A percentile compares a stretch with the other conserved stretches of the same genome.
Evolutionary conservation across 1,139 yeast species (phyloP).

Genomic region (Zygotorulaspora mrakii): DNA sequence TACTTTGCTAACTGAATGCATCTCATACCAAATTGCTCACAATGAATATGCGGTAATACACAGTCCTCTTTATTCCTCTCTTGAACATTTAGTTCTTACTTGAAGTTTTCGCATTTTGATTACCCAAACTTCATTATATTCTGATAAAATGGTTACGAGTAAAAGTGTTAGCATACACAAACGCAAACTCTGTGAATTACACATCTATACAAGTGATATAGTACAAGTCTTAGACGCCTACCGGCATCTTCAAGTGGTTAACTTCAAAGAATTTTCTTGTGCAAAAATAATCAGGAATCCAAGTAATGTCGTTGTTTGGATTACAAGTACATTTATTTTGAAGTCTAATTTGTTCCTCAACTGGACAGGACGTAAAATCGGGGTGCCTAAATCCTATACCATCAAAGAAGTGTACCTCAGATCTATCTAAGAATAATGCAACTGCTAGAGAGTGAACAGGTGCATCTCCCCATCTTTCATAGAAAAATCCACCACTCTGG

Average conservation of each 20-base stretch:
- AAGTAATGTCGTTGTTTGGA: conserved; percentile 43
- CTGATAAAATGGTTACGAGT: too few species aligned
- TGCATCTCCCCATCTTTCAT: conserved; percentile 94
- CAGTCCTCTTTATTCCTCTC: not conserved
- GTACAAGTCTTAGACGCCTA: conserved; percentile 18
- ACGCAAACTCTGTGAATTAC: not conserved
- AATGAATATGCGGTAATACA: not conserved
- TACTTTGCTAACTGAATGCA: not conserved
- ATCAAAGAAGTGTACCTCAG: conserved; percentile 70
- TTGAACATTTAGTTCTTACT: too few species aligned
- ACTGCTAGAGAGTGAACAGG: conserved; percentile 88
- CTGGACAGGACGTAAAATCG: conserved; percentile 75
- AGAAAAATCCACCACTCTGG: conserved; percentile 79
- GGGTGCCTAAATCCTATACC: conserved; percentile 82
- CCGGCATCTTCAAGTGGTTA: conserved; percentile 31
- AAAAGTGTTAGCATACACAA: too few species aligned
- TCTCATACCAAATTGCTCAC: not conserved
- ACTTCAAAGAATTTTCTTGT: conserved; percentile 34
- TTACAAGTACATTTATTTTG: conserved; percentile 63
- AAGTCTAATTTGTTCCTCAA: conserved; percentile 50
- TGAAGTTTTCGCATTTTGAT: too few species aligned
- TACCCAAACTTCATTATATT: too few species aligned
- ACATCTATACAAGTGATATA: not conserved
- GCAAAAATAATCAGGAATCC: conserved; percentile 36
- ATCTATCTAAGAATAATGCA: conserved; percentile 63